These are phyloP conservation scores for Teratosphaeria nubilosa DNA, from an alignment of 2,329 filamentous ascomycete genomes.

Conservation along the genomic window DNA sequence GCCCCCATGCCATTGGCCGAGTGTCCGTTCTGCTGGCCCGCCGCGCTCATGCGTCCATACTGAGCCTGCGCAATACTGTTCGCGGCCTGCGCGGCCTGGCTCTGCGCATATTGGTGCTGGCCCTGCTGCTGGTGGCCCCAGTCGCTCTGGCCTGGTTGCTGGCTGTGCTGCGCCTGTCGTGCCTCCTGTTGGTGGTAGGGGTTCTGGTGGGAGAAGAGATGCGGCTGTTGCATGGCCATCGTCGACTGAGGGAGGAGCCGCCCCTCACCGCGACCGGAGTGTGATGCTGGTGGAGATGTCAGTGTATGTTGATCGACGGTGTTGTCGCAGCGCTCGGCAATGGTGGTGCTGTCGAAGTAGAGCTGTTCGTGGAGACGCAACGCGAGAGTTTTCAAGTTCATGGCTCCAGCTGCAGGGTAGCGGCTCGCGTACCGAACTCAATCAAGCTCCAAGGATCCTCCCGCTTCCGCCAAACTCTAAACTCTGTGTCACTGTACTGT, in stretches of 20 bases:
- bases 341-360: neutral
- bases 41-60: slow-evolving; percentile 23
- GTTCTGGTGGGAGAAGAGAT: slow-evolving; percentile 52
- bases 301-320: neutral
- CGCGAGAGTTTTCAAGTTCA: neutral
- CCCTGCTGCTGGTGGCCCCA: neutral
- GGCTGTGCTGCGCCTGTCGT: slow-evolving; percentile 32
- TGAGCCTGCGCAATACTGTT: slow-evolving; percentile 31
- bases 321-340: neutral
- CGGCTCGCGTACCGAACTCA: neutral
- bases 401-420: neutral
- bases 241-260: neutral
- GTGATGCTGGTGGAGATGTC: neutral
- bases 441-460: neutral
- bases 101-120: slow-evolving; percentile 30
- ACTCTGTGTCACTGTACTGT: neutral
- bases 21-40: neutral
- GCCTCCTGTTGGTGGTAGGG: slow-evolving; percentile 56
- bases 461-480: neutral
- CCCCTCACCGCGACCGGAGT: neutral
- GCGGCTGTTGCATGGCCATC: slow-evolving; percentile 7
- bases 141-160: slow-evolving; percentile 21
- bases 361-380: neutral
- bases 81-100: slow-evolving; percentile 38
- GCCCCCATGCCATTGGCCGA: neutral